Percentiles rank a stretch among this genome's conserved stretches.
These are phyloP conservation scores for Pseudonitzschia delicatissima DNA, from an alignment of 108 stramenopile genomes.

Conservation along the genomic window DNA sequence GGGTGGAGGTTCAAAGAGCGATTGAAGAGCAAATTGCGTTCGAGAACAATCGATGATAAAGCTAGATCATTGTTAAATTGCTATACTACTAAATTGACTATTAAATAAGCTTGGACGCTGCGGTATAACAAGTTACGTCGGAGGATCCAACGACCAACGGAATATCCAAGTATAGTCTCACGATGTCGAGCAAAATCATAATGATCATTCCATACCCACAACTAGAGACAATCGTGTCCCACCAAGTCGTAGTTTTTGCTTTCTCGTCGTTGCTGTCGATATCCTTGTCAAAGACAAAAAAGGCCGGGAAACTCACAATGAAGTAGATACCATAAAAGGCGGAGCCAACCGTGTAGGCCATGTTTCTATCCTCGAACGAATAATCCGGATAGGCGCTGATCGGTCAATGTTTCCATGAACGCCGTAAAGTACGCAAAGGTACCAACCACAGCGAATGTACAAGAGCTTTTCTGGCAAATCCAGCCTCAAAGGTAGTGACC, in stretches of 20 bases:
- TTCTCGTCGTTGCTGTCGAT: conserved; percentile 36
- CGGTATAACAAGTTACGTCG: conserved; percentile 18
- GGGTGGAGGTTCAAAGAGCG: conserved; percentile 43
- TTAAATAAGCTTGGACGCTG: no score
- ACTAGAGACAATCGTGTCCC: conserved; percentile 76
- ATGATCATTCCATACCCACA: conserved; percentile 95
- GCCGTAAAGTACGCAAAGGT: conserved; percentile 88
- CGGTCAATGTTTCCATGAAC: conserved; percentile 96
- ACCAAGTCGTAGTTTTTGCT: conserved; percentile 30
- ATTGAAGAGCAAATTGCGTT: conserved; percentile 46
- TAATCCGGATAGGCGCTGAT: conserved; percentile 96
- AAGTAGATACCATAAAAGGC: conserved; percentile 99
- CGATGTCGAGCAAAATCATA: conserved; percentile 87
- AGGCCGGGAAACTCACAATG: conserved; percentile 94
- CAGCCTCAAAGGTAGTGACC: conserved; percentile 46
- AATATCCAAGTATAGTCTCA: conserved; percentile 79
- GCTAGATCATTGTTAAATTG: no score
- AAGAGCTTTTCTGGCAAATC: conserved; percentile 44
- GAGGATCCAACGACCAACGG: conserved; percentile 65
- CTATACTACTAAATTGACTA: no score
- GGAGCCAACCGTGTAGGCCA: conserved; percentile 45
- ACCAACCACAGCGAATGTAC: conserved; percentile 50
- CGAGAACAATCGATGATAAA: conserved; percentile 10
- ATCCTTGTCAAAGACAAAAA: conserved; percentile 74
- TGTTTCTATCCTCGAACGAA: conserved; percentile 81